Conservation (phyloP, 2,329 filamentous ascomycete species). For the Elsinoe australis region DNA sequence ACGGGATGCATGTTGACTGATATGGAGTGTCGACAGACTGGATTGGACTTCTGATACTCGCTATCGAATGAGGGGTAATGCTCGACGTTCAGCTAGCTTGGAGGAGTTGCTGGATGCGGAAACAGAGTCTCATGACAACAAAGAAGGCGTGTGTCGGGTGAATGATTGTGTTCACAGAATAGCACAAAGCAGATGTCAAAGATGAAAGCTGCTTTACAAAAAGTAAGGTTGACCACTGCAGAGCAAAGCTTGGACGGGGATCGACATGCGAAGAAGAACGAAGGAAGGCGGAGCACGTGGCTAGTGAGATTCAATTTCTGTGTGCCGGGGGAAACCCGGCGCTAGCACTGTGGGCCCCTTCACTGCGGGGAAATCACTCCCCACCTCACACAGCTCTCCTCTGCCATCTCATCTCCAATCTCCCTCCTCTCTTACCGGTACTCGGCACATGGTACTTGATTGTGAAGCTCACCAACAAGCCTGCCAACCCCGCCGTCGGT, state of each 20-base stretch:
- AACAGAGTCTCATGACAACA: background rate
- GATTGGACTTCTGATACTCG: background rate
- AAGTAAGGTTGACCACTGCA: background rate
- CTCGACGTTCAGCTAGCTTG: background rate
- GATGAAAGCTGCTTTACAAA: background rate
- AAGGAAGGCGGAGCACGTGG: conserved; percentile 2
- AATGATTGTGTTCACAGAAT: too few relatives aligned
- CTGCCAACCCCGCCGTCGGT: background rate
- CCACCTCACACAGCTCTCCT: too few relatives aligned
- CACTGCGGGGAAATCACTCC: conserved; percentile 3
- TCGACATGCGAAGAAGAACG: background rate
- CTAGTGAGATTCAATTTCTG: background rate
- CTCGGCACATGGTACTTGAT: conserved; percentile 2
- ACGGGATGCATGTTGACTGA: background rate
- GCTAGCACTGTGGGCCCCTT: background rate
- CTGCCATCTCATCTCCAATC: background rate
- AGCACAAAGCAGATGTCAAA: too few relatives aligned
- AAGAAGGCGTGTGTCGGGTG: too few relatives aligned
- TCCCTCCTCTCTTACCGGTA: background rate
- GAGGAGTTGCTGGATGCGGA: background rate
- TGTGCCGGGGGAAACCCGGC: conserved; percentile 4
- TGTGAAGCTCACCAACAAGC: background rate
- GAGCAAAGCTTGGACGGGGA: background rate
- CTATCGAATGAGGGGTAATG: conserved; percentile 7
- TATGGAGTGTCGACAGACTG: background rate